Evolutionary conservation across 108 stramenopile species (phyloP).

Genomic region (Pseudonitzschia multiseries): DNA sequence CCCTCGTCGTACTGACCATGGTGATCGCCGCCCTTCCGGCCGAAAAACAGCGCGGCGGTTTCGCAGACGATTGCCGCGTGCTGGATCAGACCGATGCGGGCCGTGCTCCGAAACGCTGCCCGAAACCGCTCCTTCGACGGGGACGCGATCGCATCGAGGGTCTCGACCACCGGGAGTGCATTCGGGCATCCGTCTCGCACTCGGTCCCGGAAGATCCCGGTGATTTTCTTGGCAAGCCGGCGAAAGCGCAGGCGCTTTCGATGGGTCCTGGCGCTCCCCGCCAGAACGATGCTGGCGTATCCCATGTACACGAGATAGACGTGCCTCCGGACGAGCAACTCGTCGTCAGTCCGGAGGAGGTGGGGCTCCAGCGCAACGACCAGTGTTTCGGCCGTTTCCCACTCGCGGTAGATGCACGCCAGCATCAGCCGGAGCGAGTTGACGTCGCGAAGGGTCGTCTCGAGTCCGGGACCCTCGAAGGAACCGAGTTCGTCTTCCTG

Average conservation of each 20-base stretch:
- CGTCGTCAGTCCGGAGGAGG: constrained; percentile 15
- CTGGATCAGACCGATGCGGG: constrained; percentile 36
- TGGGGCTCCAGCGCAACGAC: constrained; percentile 18
- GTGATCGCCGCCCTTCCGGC: constrained; percentile 16
- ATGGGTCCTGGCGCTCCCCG: neutral
- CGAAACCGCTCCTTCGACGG: constrained; percentile 36
- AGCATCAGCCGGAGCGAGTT: constrained; percentile 30
- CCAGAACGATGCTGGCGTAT: constrained; percentile 19
- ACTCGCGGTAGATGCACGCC: constrained; percentile 26
- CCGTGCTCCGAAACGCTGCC: constrained; percentile 29
- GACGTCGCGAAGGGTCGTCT: constrained; percentile 38
- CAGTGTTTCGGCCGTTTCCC: constrained; percentile 17
- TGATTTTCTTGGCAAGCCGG: constrained; percentile 20
- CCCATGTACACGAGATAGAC: constrained; percentile 16
- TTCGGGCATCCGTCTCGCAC: constrained; percentile 29
- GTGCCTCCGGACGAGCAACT: constrained; percentile 10
- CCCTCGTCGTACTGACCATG: too few species aligned
- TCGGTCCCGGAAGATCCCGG: constrained; percentile 15
- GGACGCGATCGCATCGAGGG: constrained; percentile 35
- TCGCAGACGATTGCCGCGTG: constrained; percentile 39
- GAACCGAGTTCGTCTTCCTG: constrained; percentile 16
- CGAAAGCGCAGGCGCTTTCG: constrained; percentile 13
- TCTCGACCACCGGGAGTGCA: constrained; percentile 20
- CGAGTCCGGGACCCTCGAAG: constrained; percentile 21
- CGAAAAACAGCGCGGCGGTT: constrained; percentile 32